Evolutionary conservation across 1,284 basidiomycete species (phyloP).

Genomic region (Irpex sp.): DNA sequence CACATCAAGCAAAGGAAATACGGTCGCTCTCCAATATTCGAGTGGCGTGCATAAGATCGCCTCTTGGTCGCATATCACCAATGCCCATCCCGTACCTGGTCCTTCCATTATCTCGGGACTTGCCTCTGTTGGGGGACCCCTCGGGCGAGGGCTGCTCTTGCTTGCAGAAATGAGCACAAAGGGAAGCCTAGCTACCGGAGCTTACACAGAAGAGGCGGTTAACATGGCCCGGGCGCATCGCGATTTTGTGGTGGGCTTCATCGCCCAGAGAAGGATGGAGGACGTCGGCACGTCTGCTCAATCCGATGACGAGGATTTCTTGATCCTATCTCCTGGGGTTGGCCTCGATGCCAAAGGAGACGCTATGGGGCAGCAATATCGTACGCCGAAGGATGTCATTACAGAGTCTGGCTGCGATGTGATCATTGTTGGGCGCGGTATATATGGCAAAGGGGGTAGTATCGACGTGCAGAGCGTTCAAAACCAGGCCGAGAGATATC

Average conservation of each 20-base stretch:
- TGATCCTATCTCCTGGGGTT: constrained; percentile 93
- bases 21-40: constrained; percentile 93
- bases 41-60: constrained; percentile 93
- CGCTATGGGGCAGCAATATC: constrained; percentile 93
- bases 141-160: constrained; percentile 84
- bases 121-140: constrained; percentile 78
- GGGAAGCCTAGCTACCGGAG: constrained; percentile 81
- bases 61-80: constrained; percentile 96
- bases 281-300: constrained; percentile 42
- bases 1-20: constrained; percentile 69
- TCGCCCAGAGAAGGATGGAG: constrained; percentile 86
- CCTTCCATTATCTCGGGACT: constrained; percentile 92
- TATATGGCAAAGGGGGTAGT: constrained; percentile 77
- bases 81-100: constrained; percentile 94
- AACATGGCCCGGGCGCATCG: constrained; percentile 78
- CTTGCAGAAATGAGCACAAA: constrained; percentile 97
- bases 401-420: constrained; percentile 89
- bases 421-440: constrained; percentile 96
- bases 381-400: constrained; percentile 87
- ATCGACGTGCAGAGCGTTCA: constrained; percentile 57
- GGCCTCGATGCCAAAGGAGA: constrained; percentile 84
- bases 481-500: constrained; percentile 81
- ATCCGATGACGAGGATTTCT: constrained; percentile 66
- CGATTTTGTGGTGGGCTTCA: constrained; percentile 95
- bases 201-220: constrained; percentile 85